A percentile compares a stretch with the other conserved stretches of the same genome.
These are phyloP conservation scores for Sugiyamaella xylanicola DNA, from an alignment of 1,139 yeast genomes.

Conservation along the genomic window DNA sequence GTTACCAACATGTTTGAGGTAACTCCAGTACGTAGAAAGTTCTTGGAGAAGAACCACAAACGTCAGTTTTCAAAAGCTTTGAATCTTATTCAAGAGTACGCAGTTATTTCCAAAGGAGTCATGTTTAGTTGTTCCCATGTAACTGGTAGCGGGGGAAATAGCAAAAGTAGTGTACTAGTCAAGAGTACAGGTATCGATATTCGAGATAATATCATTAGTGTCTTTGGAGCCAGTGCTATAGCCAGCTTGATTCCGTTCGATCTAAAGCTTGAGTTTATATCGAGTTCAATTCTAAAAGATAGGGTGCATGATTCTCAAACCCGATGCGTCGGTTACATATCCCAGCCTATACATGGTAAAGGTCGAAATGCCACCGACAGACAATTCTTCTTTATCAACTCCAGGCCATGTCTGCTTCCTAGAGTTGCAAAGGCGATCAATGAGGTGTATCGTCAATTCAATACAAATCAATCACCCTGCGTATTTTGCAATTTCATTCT, in stretches of 20 bases:
- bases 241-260: conserved; percentile 58
- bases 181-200: conserved; percentile 42
- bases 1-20: conserved; percentile 56
- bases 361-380: conserved; percentile 72
- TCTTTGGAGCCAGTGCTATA: conserved; percentile 69
- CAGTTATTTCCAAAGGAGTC: conserved; percentile 59
- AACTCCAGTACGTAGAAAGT: conserved; percentile 69
- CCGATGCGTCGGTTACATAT: conserved; percentile 58
- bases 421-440: conserved; percentile 61
- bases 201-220: conserved; percentile 60
- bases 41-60: conserved; percentile 65
- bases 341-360: conserved; percentile 76
- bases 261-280: conserved; percentile 21
- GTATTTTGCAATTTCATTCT: conserved; percentile 62
- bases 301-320: conserved; percentile 12
- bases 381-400: conserved; percentile 72
- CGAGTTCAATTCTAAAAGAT: conserved; percentile 16
- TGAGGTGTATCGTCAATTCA: conserved; percentile 71
- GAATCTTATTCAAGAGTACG: conserved; percentile 64
- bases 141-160: conserved; percentile 34
- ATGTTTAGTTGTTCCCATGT: conserved; percentile 62
- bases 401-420: conserved; percentile 69
- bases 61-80: conserved; percentile 73
- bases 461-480: conserved; percentile 75
- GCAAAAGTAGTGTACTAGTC: conserved; percentile 54